Conservation (phyloP, 2,329 filamentous ascomycete species). For the Xylariaceae sp. region DNA sequence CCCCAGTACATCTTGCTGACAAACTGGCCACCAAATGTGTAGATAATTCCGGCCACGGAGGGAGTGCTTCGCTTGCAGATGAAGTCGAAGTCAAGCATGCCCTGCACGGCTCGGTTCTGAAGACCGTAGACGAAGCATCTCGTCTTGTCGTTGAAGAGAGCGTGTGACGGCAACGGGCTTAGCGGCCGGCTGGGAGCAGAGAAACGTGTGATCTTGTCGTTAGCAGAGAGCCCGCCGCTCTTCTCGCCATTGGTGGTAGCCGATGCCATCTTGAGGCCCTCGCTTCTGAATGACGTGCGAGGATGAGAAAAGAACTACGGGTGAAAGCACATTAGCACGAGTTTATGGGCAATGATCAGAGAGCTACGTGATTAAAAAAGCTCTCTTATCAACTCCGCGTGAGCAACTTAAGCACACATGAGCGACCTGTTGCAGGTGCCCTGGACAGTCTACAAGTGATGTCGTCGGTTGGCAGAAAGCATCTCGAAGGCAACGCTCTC, state of each 20-base stretch:
- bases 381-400: too few species aligned
- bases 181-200: conserved; percentile 86
- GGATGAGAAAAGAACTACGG: background rate
- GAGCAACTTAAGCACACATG: too few species aligned
- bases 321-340: too few species aligned
- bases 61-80: conserved; percentile 98
- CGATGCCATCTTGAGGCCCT: conserved; percentile 52
- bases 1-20: conserved; percentile 99
- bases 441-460: too few species aligned
- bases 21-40: conserved; percentile 99
- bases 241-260: conserved; percentile 47
- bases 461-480: too few species aligned
- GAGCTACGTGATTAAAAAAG: too few species aligned
- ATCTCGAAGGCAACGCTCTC: too few species aligned
- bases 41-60: conserved; percentile 98
- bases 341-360: too few species aligned
- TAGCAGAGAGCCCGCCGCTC: conserved; percentile 65
- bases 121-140: conserved; percentile 99
- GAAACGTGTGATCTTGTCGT: conserved; percentile 99
- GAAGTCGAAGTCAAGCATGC: conserved; percentile 99
- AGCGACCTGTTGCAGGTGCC: too few species aligned
- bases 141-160: conserved; percentile 98
- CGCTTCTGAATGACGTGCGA: background rate
- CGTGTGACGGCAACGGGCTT: conserved; percentile 83
- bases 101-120: conserved; percentile 88